Conservation (phyloP, 495 filamentous ascomycete genomes). For the Hypomontagnella monticulosa region DNA sequence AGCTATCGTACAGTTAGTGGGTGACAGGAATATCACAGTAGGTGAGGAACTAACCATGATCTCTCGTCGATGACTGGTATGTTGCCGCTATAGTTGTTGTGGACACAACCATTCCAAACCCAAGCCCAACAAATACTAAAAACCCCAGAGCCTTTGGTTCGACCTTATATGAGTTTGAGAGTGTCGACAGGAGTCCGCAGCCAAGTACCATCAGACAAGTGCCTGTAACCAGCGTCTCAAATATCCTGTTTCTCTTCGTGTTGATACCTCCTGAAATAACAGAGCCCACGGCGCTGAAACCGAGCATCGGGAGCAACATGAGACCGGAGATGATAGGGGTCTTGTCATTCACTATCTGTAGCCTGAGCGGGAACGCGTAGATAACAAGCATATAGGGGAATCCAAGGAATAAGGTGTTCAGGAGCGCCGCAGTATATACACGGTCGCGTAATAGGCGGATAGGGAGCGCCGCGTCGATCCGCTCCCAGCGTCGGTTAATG, state of each 20-base stretch:
- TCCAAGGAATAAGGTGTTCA: slow-evolving; percentile 59
- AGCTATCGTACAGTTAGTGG: slow-evolving; percentile 43
- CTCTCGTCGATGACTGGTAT: slow-evolving; percentile 46
- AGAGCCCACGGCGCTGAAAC: slow-evolving; percentile 58
- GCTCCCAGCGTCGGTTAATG: slow-evolving; percentile 39
- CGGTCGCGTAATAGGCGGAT: slow-evolving; percentile 52
- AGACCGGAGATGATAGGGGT: slow-evolving; percentile 62
- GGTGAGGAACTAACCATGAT: slow-evolving; percentile 48
- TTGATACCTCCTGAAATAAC: slow-evolving; percentile 52
- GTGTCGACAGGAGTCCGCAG: slow-evolving; percentile 50
- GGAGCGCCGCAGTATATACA: slow-evolving; percentile 53
- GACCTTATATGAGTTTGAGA: slow-evolving; percentile 38
- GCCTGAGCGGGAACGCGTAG: slow-evolving; percentile 66
- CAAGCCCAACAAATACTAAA: slow-evolving; percentile 56
- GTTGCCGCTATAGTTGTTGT: slow-evolving; percentile 50
- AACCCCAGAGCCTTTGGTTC: slow-evolving; percentile 56
- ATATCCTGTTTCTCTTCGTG: slow-evolving; percentile 44
- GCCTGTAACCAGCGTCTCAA: slow-evolving; percentile 49
- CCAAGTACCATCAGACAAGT: slow-evolving; percentile 51
- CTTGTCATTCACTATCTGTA: slow-evolving; percentile 65
- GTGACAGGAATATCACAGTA: background rate
- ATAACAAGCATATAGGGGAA: slow-evolving; percentile 66
- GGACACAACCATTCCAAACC: slow-evolving; percentile 55
- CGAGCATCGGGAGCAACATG: slow-evolving; percentile 67
- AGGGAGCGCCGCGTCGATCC: slow-evolving; percentile 55